Conservation (phyloP, 139 green algal species). For the Zygnema circumcarinatum region DNA sequence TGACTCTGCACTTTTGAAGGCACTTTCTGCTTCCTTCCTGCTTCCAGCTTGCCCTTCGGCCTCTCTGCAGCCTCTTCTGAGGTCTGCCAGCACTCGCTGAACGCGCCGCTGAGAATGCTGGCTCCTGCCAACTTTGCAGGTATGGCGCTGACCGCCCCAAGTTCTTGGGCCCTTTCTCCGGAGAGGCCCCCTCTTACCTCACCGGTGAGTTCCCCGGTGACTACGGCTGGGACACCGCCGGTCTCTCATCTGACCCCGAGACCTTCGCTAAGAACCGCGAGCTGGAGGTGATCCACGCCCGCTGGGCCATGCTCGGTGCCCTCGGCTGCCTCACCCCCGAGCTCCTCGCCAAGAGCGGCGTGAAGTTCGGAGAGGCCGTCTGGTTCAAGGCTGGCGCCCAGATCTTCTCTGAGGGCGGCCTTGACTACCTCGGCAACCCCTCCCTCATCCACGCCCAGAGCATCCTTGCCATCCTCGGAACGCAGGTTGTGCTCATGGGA, state of each 20-base stretch:
- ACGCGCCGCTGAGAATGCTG: no score
- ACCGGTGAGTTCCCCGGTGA: constrained; percentile 53
- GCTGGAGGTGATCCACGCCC: constrained; percentile 95
- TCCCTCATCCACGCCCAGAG: constrained; percentile 91
- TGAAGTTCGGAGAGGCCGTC: constrained; percentile 62
- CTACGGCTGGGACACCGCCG: constrained; percentile 92
- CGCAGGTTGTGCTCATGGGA: constrained; percentile 77
- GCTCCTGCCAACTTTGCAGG: constrained; percentile 10
- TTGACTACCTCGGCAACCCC: constrained; percentile 80
- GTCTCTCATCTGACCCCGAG: constrained; percentile 91
- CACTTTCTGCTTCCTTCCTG: background rate
- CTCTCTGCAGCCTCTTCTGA: no score
- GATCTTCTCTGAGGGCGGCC: constrained; percentile 81
- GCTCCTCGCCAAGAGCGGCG: constrained; percentile 37
- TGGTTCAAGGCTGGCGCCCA: constrained; percentile 88
- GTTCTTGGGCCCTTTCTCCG: constrained; percentile 66
- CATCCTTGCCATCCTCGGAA: constrained; percentile 87
- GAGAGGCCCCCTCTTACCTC: constrained; percentile 54
- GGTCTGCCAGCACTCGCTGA: no score
- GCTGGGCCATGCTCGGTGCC: constrained; percentile 94
- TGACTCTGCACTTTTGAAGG: background rate
- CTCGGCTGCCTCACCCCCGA: constrained; percentile 55
- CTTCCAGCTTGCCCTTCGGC: constrained; percentile 9
- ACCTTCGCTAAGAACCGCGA: constrained; percentile 80
- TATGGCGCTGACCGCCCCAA: constrained; percentile 52